Evolutionary conservation across 352 stramenopile species (phyloP).

Genomic region (Globisporangium middletonii): DNA sequence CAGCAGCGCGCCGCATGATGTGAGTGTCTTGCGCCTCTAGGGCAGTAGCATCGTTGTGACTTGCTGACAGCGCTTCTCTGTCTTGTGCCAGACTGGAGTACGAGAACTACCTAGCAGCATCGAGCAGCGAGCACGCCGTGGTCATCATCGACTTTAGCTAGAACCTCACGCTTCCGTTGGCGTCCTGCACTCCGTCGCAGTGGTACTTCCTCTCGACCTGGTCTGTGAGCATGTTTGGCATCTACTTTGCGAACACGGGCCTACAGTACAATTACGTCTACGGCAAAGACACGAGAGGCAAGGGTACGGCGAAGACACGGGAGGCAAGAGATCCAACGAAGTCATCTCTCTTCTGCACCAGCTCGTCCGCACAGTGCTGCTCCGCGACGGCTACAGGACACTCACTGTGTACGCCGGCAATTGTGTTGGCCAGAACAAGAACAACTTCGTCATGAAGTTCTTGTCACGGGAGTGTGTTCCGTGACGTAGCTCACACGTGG

Average conservation of each 20-base stretch:
- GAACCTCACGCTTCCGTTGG: conserved; percentile 8
- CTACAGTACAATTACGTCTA: conserved; percentile 13
- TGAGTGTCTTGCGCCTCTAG: neutral
- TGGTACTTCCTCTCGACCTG: conserved; percentile 16
- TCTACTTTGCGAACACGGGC: conserved; percentile 1
- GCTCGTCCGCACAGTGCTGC: neutral
- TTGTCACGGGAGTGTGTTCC: neutral
- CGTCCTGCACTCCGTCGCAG: conserved; percentile 1
- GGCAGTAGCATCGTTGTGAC: neutral
- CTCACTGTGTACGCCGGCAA: conserved; percentile 13
- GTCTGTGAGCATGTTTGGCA: conserved; percentile 11
- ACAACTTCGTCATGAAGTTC: conserved; percentile 14
- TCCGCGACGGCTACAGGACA: conserved; percentile 2
- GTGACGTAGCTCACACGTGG: too few relatives aligned
- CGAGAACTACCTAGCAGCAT: neutral
- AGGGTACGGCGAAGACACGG: neutral
- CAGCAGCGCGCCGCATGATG: conserved; percentile 7
- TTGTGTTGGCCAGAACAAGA: conserved; percentile 13
- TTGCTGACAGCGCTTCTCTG: neutral
- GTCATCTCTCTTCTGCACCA: conserved; percentile 14
- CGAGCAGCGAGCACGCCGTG: conserved; percentile 1
- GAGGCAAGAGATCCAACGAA: conserved; percentile 10
- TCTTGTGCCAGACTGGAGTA: neutral
- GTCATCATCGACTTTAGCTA: conserved; percentile 14
- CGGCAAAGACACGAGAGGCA: conserved; percentile 1